These are phyloP conservation scores for Bipolaris bicolor DNA, from an alignment of 2,329 filamentous ascomycete species.

Conservation along the genomic window DNA sequence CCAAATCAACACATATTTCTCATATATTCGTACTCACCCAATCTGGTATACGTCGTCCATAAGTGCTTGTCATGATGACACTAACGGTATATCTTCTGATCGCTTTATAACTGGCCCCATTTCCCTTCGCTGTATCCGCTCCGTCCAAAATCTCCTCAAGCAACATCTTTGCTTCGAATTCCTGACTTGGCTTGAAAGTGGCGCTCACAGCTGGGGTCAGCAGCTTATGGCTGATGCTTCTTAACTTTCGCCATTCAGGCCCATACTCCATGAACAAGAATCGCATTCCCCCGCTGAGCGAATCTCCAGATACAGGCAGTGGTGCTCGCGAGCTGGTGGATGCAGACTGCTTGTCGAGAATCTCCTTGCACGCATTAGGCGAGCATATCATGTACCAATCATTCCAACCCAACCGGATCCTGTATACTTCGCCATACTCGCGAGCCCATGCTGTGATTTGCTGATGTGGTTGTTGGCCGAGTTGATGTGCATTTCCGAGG, in stretches of 20 bases:
- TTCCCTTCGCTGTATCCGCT: slow-evolving; percentile 26
- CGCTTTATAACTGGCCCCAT: slow-evolving; percentile 35
- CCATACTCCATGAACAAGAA: slow-evolving; percentile 54
- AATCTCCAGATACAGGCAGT: slow-evolving; percentile 49
- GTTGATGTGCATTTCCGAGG: slow-evolving; percentile 40
- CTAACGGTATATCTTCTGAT: slow-evolving; percentile 41
- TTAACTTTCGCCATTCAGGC: slow-evolving; percentile 49
- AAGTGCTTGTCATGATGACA: slow-evolving; percentile 48
- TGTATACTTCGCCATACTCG: slow-evolving; percentile 55
- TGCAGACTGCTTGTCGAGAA: slow-evolving; percentile 52
- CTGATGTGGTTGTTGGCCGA: slow-evolving; percentile 37
- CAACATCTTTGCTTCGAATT: slow-evolving; percentile 55
- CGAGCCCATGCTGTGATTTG: slow-evolving; percentile 48
- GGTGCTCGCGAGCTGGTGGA: slow-evolving; percentile 48
- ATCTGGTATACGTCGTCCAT: slow-evolving; percentile 40
- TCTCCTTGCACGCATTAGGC: slow-evolving; percentile 53
- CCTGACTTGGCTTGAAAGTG: slow-evolving; percentile 53
- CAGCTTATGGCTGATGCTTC: slow-evolving; percentile 50
- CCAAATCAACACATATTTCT: not conserved
- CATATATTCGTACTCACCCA: slow-evolving; percentile 28
- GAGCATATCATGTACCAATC: slow-evolving; percentile 56
- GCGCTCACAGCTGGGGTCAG: slow-evolving; percentile 46
- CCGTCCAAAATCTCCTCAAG: slow-evolving; percentile 50
- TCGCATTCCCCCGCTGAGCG: slow-evolving; percentile 50
- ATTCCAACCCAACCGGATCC: slow-evolving; percentile 53